Evolutionary conservation across 768 basidiomycete genomes (phyloP).

Genomic region (Suillus clintonianus): DNA sequence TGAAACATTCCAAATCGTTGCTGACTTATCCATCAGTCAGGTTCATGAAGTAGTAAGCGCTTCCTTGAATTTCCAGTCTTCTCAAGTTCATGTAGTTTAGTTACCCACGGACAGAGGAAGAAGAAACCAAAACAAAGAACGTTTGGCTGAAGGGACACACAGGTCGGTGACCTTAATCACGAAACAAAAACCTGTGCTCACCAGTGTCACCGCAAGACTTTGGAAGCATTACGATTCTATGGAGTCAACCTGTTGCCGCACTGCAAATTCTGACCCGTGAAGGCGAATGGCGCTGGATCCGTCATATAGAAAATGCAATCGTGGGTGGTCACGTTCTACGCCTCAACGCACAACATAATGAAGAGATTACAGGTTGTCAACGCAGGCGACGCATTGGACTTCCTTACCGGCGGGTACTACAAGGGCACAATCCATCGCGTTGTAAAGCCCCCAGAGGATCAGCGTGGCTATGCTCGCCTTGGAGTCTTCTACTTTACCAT

Average conservation of each 20-base stretch:
- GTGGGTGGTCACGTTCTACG: constrained; percentile 28
- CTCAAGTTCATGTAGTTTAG: constrained; percentile 26
- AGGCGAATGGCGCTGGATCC: constrained; percentile 58
- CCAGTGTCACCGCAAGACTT: constrained; percentile 38
- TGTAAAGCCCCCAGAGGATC: constrained; percentile 57
- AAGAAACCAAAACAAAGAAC: constrained; percentile 51
- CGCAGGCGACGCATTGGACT: constrained; percentile 59
- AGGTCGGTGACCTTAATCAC: constrained; percentile 30
- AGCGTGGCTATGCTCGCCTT: constrained; percentile 48
- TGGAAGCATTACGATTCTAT: constrained; percentile 57
- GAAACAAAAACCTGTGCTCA: neutral
- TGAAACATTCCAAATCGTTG: neutral
- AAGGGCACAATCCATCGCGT: constrained; percentile 63
- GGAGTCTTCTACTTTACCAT: constrained; percentile 61
- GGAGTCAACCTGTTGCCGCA: constrained; percentile 60
- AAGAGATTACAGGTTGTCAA: constrained; percentile 50
- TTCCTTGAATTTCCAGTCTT: neutral
- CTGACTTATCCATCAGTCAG: constrained; percentile 40
- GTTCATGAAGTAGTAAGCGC: constrained; percentile 65
- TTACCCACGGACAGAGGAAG: constrained; percentile 50
- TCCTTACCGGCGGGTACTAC: constrained; percentile 63
- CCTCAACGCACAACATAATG: neutral
- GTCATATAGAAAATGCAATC: constrained; percentile 58
- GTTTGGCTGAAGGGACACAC: constrained; percentile 66
- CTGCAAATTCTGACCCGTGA: constrained; percentile 57